These are phyloP conservation scores for Pestalotiopsis fici DNA, from an alignment of 2,329 filamentous ascomycete species.

Conservation along the genomic window DNA sequence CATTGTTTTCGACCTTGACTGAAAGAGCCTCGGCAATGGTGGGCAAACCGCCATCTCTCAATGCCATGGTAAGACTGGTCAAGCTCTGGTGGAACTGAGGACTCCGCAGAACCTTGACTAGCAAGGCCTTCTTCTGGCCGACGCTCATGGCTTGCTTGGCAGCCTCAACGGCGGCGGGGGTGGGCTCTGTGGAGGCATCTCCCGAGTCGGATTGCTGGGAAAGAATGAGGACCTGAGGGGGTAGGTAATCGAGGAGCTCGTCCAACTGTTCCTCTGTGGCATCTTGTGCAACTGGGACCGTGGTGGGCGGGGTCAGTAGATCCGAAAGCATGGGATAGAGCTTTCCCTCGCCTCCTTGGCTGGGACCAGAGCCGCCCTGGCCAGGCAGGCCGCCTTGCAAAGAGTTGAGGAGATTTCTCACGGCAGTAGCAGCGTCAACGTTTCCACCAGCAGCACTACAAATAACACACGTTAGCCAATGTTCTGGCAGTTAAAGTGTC, in stretches of 20 bases:
- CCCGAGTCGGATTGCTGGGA: constrained; percentile 67
- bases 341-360: constrained; percentile 52
- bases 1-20: constrained; percentile 81
- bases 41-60: constrained; percentile 87
- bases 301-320: constrained; percentile 76
- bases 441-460: constrained; percentile 59
- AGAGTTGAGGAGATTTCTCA: constrained; percentile 87
- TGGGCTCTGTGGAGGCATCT: constrained; percentile 63
- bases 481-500: constrained; percentile 13
- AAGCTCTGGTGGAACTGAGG: constrained; percentile 91
- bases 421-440: constrained; percentile 73
- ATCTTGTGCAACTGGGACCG: constrained; percentile 72
- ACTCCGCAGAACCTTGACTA: constrained; percentile 81
- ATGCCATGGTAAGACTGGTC: constrained; percentile 79
- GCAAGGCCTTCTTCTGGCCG: constrained; percentile 76
- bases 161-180: constrained; percentile 67
- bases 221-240: constrained; percentile 75
- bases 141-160: constrained; percentile 73
- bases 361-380: constrained; percentile 47
- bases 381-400: constrained; percentile 46
- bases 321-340: constrained; percentile 84
- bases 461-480: constrained; percentile 43
- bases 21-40: constrained; percentile 85
- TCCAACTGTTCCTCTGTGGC: constrained; percentile 70
- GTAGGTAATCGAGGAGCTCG: constrained; percentile 75